Evolutionary conservation across 2,329 filamentous ascomycete species (phyloP).

Genomic region (Chaetothyriales sp.): DNA sequence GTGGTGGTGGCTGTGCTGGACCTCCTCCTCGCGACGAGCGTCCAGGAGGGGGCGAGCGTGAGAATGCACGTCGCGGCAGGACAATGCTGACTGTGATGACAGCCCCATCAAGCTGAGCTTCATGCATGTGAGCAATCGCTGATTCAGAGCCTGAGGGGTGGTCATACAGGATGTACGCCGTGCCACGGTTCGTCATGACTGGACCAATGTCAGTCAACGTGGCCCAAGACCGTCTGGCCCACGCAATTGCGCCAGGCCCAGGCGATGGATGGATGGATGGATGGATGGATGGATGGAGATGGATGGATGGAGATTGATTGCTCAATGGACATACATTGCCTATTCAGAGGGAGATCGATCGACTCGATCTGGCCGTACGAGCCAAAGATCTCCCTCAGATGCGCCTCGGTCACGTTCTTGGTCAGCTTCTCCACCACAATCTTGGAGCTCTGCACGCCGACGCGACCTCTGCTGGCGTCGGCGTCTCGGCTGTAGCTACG

Average conservation of each 20-base stretch:
- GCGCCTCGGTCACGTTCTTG: slow-evolving; percentile 81
- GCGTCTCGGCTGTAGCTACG: slow-evolving; percentile 26
- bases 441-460: slow-evolving; percentile 36
- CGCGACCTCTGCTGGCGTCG: slow-evolving; percentile 21
- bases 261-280: too few species aligned
- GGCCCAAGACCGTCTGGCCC: too few species aligned
- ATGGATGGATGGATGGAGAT: too few species aligned
- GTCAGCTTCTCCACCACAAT: slow-evolving; percentile 93
- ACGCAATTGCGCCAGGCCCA: too few species aligned
- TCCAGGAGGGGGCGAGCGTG: slow-evolving; percentile 55
- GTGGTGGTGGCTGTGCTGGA: slow-evolving; percentile 22
- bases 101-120: slow-evolving; percentile 79
- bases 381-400: slow-evolving; percentile 84
- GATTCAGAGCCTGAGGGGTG: slow-evolving; percentile 66
- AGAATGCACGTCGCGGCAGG: slow-evolving; percentile 68
- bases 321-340: slow-evolving; percentile 57
- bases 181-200: slow-evolving; percentile 85
- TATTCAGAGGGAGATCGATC: slow-evolving; percentile 79
- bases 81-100: slow-evolving; percentile 80
- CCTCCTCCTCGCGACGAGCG: slow-evolving; percentile 35
- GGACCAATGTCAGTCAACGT: slow-evolving; percentile 7
- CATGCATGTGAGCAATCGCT: slow-evolving; percentile 93
- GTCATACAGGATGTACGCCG: slow-evolving; percentile 78
- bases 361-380: slow-evolving; percentile 75
- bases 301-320: too few species aligned